These are phyloP conservation scores for Lactifluus echinatus DNA, from an alignment of 768 basidiomycete genomes.

Conservation along the genomic window DNA sequence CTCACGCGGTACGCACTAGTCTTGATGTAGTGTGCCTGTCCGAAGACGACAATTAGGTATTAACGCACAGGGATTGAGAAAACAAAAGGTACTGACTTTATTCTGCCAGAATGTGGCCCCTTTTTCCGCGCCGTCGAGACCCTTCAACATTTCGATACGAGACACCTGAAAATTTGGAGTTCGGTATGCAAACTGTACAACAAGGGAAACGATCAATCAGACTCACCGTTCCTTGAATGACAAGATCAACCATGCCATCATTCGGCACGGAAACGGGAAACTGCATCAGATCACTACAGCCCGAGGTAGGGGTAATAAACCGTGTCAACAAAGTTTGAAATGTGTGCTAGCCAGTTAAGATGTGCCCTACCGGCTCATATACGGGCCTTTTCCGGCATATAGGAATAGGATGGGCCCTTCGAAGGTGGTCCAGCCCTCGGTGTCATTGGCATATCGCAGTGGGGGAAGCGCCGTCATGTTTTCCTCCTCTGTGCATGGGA, in stretches of 20 bases:
- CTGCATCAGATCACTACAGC: conserved; percentile 59
- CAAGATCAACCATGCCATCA: conserved; percentile 71
- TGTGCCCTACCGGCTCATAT: conserved; percentile 47
- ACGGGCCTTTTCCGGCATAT: conserved; percentile 75
- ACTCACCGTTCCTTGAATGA: conserved; percentile 53
- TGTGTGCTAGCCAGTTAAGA: background rate
- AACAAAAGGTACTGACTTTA: conserved; percentile 38
- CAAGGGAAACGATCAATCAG: conserved; percentile 3
- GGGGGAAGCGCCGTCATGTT: conserved; percentile 33
- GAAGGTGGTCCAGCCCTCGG: conserved; percentile 63
- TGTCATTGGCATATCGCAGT: conserved; percentile 36
- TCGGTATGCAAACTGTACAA: background rate
- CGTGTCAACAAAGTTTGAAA: conserved; percentile 8
- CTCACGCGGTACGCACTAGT: conserved; percentile 65
- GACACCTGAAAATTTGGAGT: conserved; percentile 31
- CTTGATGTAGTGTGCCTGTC: conserved; percentile 63
- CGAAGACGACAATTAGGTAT: conserved; percentile 14
- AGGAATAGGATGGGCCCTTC: conserved; percentile 61
- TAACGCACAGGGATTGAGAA: background rate
- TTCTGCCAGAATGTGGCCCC: conserved; percentile 58
- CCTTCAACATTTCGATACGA: conserved; percentile 42
- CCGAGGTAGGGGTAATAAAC: background rate
- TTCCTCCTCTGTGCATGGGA: conserved; percentile 8
- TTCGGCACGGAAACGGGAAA: conserved; percentile 77
- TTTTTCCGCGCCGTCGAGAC: conserved; percentile 50